phyloP scores from a whole-genome alignment of 192 early-diverging fungal species.

The Gaertneriomyces semiglobifer region DNA sequence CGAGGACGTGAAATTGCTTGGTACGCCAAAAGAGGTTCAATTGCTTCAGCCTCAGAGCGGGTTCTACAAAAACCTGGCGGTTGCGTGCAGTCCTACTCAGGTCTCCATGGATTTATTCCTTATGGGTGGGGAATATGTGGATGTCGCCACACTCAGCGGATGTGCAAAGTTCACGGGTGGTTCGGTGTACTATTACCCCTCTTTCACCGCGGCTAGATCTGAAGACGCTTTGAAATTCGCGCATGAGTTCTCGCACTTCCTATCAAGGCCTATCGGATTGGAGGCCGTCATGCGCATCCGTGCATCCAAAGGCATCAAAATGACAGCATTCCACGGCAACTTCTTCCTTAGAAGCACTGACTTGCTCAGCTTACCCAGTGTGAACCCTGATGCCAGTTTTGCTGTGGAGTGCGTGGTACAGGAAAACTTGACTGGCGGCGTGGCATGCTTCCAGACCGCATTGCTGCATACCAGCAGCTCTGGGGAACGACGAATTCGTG shows the following conservation, averaged over 20 bases:
- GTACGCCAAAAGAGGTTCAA: slow-evolving; percentile 84
- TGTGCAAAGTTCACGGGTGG: slow-evolving; percentile 86
- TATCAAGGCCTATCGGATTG: slow-evolving; percentile 74
- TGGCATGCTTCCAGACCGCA: slow-evolving; percentile 93
- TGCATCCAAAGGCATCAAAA: slow-evolving; percentile 82
- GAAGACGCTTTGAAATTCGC: slow-evolving; percentile 84
- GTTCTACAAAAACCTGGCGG: slow-evolving; percentile 91
- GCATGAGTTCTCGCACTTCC: slow-evolving; percentile 74
- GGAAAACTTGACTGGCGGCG: slow-evolving; percentile 67
- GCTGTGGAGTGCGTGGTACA: slow-evolving; percentile 76
- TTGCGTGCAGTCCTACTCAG: slow-evolving; percentile 86
- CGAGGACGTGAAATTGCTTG: slow-evolving; percentile 81
- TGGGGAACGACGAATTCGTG: slow-evolving; percentile 92
- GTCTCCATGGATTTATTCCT: slow-evolving; percentile 85
- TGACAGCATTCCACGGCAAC: slow-evolving; percentile 92
- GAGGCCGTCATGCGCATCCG: slow-evolving; percentile 93
- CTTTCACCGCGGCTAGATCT: slow-evolving; percentile 74
- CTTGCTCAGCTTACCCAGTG: slow-evolving; percentile 85
- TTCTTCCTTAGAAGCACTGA: slow-evolving; percentile 96
- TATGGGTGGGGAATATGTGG: slow-evolving; percentile 79
- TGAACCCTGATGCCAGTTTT: slow-evolving; percentile 88
- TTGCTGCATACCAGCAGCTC: slow-evolving; percentile 83
- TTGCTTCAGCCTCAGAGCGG: slow-evolving; percentile 76
- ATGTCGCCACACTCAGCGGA: slow-evolving; percentile 82
- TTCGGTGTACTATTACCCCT: slow-evolving; percentile 82